Evolutionary conservation across 495 filamentous ascomycete species (phyloP).

Genomic region (Cryomyces minteri): DNA sequence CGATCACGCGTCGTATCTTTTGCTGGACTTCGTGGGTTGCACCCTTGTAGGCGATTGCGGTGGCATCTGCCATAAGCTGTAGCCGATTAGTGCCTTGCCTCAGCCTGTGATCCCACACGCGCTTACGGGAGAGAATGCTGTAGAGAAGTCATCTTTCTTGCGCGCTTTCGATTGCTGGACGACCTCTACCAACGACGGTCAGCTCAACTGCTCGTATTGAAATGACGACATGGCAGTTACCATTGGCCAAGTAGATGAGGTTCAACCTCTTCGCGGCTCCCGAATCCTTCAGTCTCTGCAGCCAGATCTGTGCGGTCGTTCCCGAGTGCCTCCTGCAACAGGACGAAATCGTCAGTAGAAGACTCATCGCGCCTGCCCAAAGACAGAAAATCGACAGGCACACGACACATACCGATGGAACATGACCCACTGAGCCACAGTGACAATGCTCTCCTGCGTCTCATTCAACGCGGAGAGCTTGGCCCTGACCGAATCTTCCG

Average conservation of each 20-base stretch:
- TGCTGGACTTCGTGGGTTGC: constrained; percentile 65
- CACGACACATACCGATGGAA: constrained; percentile 63
- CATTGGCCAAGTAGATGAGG: constrained; percentile 89
- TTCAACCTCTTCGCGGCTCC: constrained; percentile 68
- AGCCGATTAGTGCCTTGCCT: background rate
- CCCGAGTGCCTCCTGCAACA: constrained; percentile 63
- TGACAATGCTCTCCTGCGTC: constrained; percentile 87
- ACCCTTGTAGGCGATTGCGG: constrained; percentile 69
- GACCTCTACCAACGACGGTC: constrained; percentile 42
- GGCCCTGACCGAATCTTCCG: constrained; percentile 77
- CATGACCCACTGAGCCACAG: constrained; percentile 96
- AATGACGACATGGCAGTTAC: constrained; percentile 25
- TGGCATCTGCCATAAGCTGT: constrained; percentile 70
- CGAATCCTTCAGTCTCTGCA: constrained; percentile 72
- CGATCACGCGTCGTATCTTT: constrained; percentile 74
- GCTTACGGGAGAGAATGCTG: constrained; percentile 63
- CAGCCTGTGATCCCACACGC: too few relatives aligned
- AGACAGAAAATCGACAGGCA: too few relatives aligned
- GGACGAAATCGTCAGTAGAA: background rate
- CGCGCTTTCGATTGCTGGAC: constrained; percentile 86
- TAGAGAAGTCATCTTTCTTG: constrained; percentile 76
- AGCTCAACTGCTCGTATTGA: too few relatives aligned
- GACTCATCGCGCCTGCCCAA: too few relatives aligned
- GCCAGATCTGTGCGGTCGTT: constrained; percentile 73
- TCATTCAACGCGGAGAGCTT: constrained; percentile 93